A percentile compares a stretch with the other conserved stretches of the same genome.
Evolutionary conservation across 78 protist genomes (phyloP).

Genomic region (Pigoraptor vietnamica): DNA sequence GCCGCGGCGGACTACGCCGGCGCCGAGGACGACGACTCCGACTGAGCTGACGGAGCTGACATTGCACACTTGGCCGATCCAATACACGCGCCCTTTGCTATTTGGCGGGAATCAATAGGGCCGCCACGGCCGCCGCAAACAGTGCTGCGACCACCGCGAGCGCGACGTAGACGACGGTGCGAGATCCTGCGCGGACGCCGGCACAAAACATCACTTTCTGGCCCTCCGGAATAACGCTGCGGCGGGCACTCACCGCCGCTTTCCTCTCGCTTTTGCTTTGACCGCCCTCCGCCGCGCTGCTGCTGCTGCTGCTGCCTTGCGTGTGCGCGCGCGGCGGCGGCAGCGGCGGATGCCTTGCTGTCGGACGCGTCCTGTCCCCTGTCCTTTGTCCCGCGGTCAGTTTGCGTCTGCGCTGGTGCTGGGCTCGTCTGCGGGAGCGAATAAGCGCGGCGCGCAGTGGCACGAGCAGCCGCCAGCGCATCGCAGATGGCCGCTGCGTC

Average conservation of each 20-base stretch:
- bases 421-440: neutral
- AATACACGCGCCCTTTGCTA: no score
- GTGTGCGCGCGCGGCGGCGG: no score
- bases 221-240: no score
- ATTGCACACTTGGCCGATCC: no score
- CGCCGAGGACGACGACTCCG: neutral
- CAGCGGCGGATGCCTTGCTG: no score
- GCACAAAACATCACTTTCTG: no score
- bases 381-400: no score
- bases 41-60: neutral
- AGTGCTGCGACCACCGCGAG: neutral
- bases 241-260: no score
- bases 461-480: neutral
- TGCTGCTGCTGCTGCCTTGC: no score
- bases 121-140: neutral
- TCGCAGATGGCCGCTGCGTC: neutral
- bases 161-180: neutral
- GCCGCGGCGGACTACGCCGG: neutral
- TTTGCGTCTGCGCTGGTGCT: neutral
- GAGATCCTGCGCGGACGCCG: neutral
- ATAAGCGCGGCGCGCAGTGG: neutral
- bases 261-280: no score
- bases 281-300: no score
- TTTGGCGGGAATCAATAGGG: neutral
- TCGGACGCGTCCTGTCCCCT: no score